Evolutionary conservation across 805 yeast species (phyloP).

Genomic region (Nakazawaea anatomiae): DNA sequence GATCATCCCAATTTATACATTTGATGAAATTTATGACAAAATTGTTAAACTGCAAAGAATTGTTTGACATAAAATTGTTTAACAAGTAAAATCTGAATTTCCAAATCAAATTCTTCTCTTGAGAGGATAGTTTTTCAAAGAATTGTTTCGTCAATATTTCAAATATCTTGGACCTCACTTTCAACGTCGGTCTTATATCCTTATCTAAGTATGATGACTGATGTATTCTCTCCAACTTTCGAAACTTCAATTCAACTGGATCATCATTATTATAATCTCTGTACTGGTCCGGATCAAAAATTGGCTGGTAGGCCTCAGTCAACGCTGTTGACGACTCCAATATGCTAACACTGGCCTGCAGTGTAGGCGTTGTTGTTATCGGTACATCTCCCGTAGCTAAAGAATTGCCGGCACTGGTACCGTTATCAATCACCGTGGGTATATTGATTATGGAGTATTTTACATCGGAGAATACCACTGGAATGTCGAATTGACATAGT

Average conservation of each 20-base stretch:
- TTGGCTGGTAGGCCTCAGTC: slow-evolving; percentile 25
- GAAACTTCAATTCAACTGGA: slow-evolving; percentile 84
- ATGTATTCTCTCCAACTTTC: slow-evolving; percentile 79
- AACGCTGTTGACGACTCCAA: slow-evolving; percentile 13
- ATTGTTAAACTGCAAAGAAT: slow-evolving; percentile 27
- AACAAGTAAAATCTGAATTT: slow-evolving; percentile 78
- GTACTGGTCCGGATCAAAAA: slow-evolving; percentile 67
- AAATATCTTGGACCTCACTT: slow-evolving; percentile 66
- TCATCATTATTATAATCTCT: slow-evolving; percentile 40
- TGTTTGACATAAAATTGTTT: slow-evolving; percentile 36
- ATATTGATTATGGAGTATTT: slow-evolving; percentile 30
- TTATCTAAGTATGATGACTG: slow-evolving; percentile 71
- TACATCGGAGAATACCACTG: slow-evolving; percentile 62
- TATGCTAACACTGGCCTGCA: slow-evolving; percentile 1
- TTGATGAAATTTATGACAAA: slow-evolving; percentile 62
- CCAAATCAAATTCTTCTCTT: slow-evolving; percentile 87
- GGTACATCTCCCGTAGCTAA: neutral
- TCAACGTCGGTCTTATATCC: slow-evolving; percentile 85
- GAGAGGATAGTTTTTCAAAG: slow-evolving; percentile 71
- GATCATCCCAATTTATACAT: slow-evolving; percentile 85
- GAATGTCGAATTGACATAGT: slow-evolving; percentile 61
- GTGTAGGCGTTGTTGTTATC: neutral
- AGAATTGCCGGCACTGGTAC: neutral
- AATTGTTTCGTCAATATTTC: slow-evolving; percentile 74
- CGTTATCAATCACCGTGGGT: slow-evolving; percentile 15